phyloP scores from a whole-genome alignment of 1,139 yeast genomes.

The Zygoascus sp. region DNA sequence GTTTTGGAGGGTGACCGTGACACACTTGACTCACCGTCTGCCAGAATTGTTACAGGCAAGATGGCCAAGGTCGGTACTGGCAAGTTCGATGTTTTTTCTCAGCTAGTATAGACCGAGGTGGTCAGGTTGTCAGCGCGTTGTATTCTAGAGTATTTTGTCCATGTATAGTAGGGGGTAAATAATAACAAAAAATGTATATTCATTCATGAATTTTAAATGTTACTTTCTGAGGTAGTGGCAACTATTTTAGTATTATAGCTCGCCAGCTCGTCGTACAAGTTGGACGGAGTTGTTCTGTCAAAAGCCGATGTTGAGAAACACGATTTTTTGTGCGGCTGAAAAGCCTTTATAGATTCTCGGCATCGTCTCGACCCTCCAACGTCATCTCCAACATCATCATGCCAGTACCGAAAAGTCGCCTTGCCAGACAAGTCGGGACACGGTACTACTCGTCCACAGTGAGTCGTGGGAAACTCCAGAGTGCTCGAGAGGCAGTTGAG shows the following conservation, averaged over 20 bases:
- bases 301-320: too few species aligned
- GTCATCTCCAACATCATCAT: background rate
- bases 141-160: background rate
- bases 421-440: background rate
- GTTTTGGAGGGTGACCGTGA: constrained; percentile 91
- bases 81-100: constrained; percentile 66
- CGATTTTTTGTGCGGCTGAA: too few species aligned
- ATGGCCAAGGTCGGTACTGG: constrained; percentile 94
- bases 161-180: background rate
- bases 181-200: background rate
- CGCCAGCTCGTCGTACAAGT: too few species aligned
- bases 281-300: too few species aligned
- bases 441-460: background rate
- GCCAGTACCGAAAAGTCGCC: background rate
- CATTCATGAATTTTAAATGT: too few species aligned
- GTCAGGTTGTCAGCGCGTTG: background rate
- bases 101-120: background rate
- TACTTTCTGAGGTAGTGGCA: too few species aligned
- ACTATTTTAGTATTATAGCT: too few species aligned
- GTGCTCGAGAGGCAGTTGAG: background rate
- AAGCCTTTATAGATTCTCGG: too few species aligned
- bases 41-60: constrained; percentile 92
- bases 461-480: background rate
- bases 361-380: too few species aligned
- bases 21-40: constrained; percentile 85